Evolutionary conservation across 192 early-diverging fungal genomes (phyloP), one percentile per base, ranked within the genome.

Genomic region (Entomortierella lignicola): DNA sequence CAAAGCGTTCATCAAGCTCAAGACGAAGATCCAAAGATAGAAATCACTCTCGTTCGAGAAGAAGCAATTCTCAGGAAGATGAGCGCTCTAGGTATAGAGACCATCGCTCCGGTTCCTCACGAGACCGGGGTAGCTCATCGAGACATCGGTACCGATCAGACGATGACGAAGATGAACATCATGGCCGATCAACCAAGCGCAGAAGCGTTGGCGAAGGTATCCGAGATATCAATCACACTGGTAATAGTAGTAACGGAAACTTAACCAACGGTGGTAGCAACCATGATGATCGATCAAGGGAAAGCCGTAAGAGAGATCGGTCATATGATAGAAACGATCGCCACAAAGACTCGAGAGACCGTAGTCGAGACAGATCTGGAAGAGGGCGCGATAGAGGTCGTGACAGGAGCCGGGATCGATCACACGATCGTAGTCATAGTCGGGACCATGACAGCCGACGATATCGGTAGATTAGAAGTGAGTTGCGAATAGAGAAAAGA

Each of bases 221-320:
- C 69, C 65, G 74, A 20, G 60, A 72, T 41, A 43, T 27, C 53
- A 62, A 63, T 51, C 53, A 56, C 42, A 17, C 54, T 42, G 65
- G 29, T 20, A 60, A 41, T 52, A 44, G 60, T 32, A 71, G 66
- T 52, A 71, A 83, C 42, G 69, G 71, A 37, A 56, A 66, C 42
- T 47, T 79, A 39, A 29, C 63, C 26, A 71, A 51, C 12, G 72
- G 73, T n/a, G 39, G 37, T 15, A 54, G 50, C 29, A 62, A 51
- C 34, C 64, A 73, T 60, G 71, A 80, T 57, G 75, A 81, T 17
- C 54, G 63, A 27, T 67, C 67, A 34, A 65, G 59, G 23, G 79
- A 83, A n/a, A 57, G 52, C 21, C 77, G 73, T 34, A 59, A 82
- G 32, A 65, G 81, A 4, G 82, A 85, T 53, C 60, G 77, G 11